Conservation (phyloP, 1,284 basidiomycete genomes). For the Rhodotorula sp. region DNA sequence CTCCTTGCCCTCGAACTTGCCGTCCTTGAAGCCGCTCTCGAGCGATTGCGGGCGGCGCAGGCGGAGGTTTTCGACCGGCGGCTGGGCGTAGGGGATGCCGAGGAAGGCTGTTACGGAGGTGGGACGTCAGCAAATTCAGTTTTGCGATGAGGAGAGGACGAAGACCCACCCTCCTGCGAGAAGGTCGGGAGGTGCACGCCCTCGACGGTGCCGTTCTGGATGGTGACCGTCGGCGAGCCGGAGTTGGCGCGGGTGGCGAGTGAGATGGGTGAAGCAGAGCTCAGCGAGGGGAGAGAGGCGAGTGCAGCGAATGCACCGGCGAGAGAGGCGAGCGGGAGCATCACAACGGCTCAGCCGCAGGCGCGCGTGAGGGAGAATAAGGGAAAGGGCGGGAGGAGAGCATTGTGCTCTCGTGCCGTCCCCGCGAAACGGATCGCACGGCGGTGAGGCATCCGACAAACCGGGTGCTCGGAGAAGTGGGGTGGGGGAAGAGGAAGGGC, state of each 20-base stretch:
- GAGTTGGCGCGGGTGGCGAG: background rate
- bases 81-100: conserved; percentile 60
- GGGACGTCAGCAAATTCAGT: background rate
- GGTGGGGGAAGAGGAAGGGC: too few relatives aligned
- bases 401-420: too few relatives aligned
- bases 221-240: conserved; percentile 1
- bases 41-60: conserved; percentile 57
- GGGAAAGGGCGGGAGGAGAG: background rate
- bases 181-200: conserved; percentile 14
- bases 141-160: background rate
- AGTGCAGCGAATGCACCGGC: background rate
- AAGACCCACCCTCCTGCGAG: conserved; percentile 17
- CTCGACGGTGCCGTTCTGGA: conserved; percentile 28
- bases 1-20: conserved; percentile 1
- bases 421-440: too few relatives aligned
- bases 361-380: background rate
- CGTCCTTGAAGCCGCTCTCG: conserved; percentile 21
- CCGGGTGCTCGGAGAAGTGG: too few relatives aligned
- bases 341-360: background rate
- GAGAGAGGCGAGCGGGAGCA: background rate
- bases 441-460: too few relatives aligned
- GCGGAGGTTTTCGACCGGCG: conserved; percentile 57
- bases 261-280: background rate
- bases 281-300: background rate
- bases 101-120: conserved; percentile 43